Conservation (phyloP, 441 rosid species). For the Pelargonium fulgidum region DNA sequence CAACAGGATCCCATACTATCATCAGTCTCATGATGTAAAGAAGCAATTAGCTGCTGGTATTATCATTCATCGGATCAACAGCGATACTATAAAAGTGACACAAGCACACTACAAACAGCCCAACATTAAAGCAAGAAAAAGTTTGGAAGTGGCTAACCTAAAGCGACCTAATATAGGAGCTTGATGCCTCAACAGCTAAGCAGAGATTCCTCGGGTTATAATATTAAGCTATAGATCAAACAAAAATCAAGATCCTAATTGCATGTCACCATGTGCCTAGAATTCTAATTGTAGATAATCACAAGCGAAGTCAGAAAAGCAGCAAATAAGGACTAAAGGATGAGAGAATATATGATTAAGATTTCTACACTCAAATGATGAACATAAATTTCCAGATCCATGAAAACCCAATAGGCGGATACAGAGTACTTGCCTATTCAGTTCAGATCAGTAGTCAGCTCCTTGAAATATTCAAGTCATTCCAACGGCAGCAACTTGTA, state of each 20-base stretch:
- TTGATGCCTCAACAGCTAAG: not conserved
- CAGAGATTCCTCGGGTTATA: not conserved
- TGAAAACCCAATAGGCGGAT: slow-evolving; percentile 30
- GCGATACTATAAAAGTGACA: slow-evolving; percentile 6
- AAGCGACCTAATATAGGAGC: not conserved
- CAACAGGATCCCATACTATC: slow-evolving; percentile 5
- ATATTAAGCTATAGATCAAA: slow-evolving; percentile 6
- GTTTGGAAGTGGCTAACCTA: slow-evolving; percentile 6
- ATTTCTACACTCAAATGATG: slow-evolving; percentile 15
- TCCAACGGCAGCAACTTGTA: slow-evolving; percentile 27
- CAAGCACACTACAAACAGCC: not conserved
- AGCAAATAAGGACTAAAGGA: slow-evolving; percentile 17
- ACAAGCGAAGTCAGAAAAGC: slow-evolving; percentile 17
- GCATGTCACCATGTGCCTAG: slow-evolving; percentile 12
- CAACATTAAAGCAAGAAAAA: not conserved
- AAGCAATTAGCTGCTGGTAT: not conserved
- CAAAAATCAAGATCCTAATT: slow-evolving; percentile 7
- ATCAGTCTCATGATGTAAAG: slow-evolving; percentile 13
- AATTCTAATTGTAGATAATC: slow-evolving; percentile 6
- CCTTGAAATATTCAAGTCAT: slow-evolving; percentile 24
- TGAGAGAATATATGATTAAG: slow-evolving; percentile 7
- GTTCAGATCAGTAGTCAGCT: slow-evolving; percentile 26
- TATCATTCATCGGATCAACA: slow-evolving; percentile 1
- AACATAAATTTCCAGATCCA: slow-evolving; percentile 26
- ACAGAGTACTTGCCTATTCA: slow-evolving; percentile 56